Percentiles rank a stretch among this genome's conserved stretches.
phyloP scores from a whole-genome alignment of 148 eudicot genomes.

The Pharnaceum exiguum region DNA sequence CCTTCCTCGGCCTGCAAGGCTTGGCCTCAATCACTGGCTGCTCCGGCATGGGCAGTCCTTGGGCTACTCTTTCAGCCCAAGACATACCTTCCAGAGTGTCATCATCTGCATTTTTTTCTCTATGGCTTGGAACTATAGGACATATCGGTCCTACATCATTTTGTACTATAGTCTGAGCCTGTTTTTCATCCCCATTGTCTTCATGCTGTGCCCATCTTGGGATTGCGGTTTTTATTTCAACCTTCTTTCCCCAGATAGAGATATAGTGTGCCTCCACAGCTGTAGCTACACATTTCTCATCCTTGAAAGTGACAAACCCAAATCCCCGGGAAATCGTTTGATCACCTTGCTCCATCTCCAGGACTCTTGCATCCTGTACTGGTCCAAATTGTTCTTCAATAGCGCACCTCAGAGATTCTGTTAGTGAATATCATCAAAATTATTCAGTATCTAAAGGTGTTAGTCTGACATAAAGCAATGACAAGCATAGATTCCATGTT shows the following conservation, averaged over 20 bases:
- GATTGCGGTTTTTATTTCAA: conserved; percentile 29
- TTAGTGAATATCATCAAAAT: conserved; percentile 2
- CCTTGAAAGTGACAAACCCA: conserved; percentile 36
- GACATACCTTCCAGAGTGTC: conserved; percentile 12
- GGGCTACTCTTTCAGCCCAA: conserved; percentile 28
- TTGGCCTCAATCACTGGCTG: background rate
- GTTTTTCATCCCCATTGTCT: conserved; percentile 13
- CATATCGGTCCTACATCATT: background rate
- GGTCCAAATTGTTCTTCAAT: conserved; percentile 33
- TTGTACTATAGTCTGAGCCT: conserved; percentile 6
- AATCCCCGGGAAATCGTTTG: conserved; percentile 26
- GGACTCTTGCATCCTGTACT: conserved; percentile 23
- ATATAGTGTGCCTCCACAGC: conserved; percentile 32
- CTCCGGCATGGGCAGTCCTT: conserved; percentile 6
- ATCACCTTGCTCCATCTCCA: conserved; percentile 19
- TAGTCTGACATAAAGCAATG: background rate
- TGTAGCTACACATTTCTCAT: conserved; percentile 24
- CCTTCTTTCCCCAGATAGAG: conserved; percentile 29
- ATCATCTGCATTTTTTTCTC: background rate
- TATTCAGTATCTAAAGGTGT: too few species aligned
- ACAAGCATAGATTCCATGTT: background rate
- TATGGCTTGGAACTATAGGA: conserved; percentile 7
- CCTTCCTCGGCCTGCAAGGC: background rate
- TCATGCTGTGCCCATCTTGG: conserved; percentile 20
- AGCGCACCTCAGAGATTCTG: conserved; percentile 18